phyloP scores from a whole-genome alignment of 768 basidiomycete species.

The Leucogyrophana mollusca region DNA sequence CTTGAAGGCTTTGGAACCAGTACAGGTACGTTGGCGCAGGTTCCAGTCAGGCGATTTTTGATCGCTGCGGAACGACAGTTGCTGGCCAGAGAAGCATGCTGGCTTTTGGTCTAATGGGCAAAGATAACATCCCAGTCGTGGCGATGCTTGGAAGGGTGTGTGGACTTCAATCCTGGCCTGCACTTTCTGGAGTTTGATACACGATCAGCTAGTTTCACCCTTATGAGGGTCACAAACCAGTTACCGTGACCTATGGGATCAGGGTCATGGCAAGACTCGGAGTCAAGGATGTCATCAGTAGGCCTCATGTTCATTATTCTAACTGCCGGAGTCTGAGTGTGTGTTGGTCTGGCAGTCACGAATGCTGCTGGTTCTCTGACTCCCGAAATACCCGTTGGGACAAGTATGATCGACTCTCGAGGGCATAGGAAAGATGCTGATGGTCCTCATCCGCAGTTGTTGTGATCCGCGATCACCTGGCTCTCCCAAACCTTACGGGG shows the following conservation, averaged over 20 bases:
- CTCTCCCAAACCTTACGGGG: conserved; percentile 74
- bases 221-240: conserved; percentile 78
- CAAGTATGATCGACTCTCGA: conserved; percentile 50
- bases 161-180: conserved; percentile 5
- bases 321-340: conserved; percentile 1
- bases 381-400: conserved; percentile 71
- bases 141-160: conserved; percentile 86
- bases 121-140: conserved; percentile 72
- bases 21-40: conserved; percentile 52
- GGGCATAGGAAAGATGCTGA: conserved; percentile 9
- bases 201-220: conserved; percentile 62
- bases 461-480: conserved; percentile 81
- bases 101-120: conserved; percentile 77
- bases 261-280: conserved; percentile 78
- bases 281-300: conserved; percentile 73
- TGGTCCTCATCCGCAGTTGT: conserved; percentile 53
- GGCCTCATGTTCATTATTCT: conserved; percentile 22
- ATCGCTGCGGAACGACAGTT: no score
- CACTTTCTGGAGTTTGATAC: conserved; percentile 3
- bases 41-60: no score
- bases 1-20: conserved; percentile 76
- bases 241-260: conserved; percentile 75
- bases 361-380: conserved; percentile 88
- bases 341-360: conserved; percentile 56
- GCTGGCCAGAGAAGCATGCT: conserved; percentile 78